A percentile compares a stretch with the other conserved stretches of the same genome.
Evolutionary conservation across 495 filamentous ascomycete genomes (phyloP).

Genomic region (Ascodesmis nigricans): DNA sequence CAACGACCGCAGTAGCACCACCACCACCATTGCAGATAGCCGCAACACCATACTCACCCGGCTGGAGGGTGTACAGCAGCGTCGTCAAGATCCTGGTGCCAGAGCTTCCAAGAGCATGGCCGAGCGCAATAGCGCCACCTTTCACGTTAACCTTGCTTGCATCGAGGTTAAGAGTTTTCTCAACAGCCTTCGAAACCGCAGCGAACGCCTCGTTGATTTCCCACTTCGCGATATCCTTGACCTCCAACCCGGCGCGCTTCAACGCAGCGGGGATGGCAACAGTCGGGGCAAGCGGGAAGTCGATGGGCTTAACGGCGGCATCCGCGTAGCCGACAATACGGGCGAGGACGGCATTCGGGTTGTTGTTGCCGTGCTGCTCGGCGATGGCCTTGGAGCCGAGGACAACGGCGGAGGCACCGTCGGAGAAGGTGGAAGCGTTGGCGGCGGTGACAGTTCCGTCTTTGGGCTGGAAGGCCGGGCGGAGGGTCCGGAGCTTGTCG

Average conservation of each 20-base stretch:
- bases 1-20: conserved; percentile 74
- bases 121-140: conserved; percentile 83
- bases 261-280: conserved; percentile 84
- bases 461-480: conserved; percentile 72
- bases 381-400: conserved; percentile 56
- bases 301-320: conserved; percentile 77
- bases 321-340: conserved; percentile 71
- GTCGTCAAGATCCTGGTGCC: conserved; percentile 83
- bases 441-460: conserved; percentile 78
- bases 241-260: conserved; percentile 63
- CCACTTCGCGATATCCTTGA: conserved; percentile 79
- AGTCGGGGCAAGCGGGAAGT: conserved; percentile 85
- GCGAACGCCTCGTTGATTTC: conserved; percentile 98
- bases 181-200: conserved; percentile 85
- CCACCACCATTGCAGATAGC: conserved; percentile 96
- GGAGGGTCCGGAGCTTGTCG: conserved; percentile 66
- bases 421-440: conserved; percentile 79
- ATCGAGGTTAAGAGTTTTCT: conserved; percentile 67
- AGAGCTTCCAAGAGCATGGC: conserved; percentile 83
- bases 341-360: conserved; percentile 49
- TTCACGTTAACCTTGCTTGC: conserved; percentile 60
- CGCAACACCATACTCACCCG: conserved; percentile 80
- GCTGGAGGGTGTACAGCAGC: conserved; percentile 68
- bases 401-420: conserved; percentile 82
- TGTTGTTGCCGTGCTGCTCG: conserved; percentile 45